Evolutionary conservation across 192 early-diverging fungal species (phyloP), one percentile per base, ranked within the genome.

Genomic region (Dissophora globulifera): DNA sequence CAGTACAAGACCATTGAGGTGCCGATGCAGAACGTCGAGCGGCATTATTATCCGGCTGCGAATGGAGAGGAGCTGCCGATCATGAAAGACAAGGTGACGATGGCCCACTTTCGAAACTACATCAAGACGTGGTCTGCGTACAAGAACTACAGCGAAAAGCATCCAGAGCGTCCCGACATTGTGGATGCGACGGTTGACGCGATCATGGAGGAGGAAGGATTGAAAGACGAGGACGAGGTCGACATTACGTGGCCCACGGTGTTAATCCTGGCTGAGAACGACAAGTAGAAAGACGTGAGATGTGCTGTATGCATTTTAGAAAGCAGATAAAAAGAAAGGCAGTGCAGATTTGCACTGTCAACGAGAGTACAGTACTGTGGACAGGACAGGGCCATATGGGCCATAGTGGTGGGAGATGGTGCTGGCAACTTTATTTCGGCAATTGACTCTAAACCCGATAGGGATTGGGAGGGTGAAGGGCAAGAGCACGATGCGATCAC

Each of bases 81-180:
- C n/a, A 75, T 88, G 69, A 51, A 55, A 4, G 69, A 69, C n/a
- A 43, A 51, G 22, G 78, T 84, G 65, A 78, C 72, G 10, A 50
- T 86, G 50, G 43, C 53, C 2, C 68, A 63, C 20, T 74, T 88
- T 15, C 46, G 54, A 22, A 67, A 74, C 23, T 90, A 87, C 54
- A 49, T 90, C 33, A 83, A 84, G 67, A 89, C 88, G 0, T 86
- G 84, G 65, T 86, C 84, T 10, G n/a, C 72, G 4, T 90, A 88
- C 60, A 82, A 82, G 49, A 88, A 71, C 48, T 90, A 75, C 50
- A 67, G 58, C 30, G 72, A 84, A 22, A 67, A 81, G 26, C 55
- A 82, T 61, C 48, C 67, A 0, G 57, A 63, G 19, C 38, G 48
- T 4, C 56, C 55, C 2, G 86, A 88, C 55, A 80, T 81, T 19